Evolutionary conservation across 257 asterid genomes (phyloP).

Genomic region (Cynanchum wilfordii): DNA sequence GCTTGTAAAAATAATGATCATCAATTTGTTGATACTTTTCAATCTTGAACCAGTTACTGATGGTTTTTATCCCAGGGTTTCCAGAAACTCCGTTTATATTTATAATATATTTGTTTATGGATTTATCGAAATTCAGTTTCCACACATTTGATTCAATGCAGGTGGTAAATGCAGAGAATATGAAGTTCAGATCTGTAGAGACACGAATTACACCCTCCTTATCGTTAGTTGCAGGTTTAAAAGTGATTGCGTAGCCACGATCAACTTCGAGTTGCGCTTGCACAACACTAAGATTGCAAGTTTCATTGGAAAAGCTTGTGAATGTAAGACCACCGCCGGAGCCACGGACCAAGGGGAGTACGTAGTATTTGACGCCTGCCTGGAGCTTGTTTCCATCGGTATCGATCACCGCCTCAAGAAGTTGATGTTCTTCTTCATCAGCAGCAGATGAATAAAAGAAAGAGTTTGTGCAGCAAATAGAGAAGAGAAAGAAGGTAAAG

Average conservation of each 20-base stretch:
- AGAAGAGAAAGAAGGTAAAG: neutral
- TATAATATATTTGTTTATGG: neutral
- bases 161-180: neutral
- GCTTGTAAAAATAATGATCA: slow-evolving; percentile 6
- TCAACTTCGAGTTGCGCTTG: neutral
- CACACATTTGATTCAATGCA: slow-evolving; percentile 7
- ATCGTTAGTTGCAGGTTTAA: neutral
- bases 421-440: neutral
- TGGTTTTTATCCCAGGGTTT: neutral
- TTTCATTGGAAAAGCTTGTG: neutral
- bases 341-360: neutral
- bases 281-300: slow-evolving; percentile 6
- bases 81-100: slow-evolving; percentile 5
- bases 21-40: neutral
- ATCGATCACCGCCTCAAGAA: slow-evolving; percentile 9
- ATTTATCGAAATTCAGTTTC: neutral
- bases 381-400: slow-evolving; percentile 10
- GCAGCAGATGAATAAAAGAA: neutral
- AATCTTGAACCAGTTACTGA: slow-evolving; percentile 19
- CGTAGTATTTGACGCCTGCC: neutral
- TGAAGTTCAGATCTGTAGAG: slow-evolving; percentile 4
- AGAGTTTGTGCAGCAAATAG: neutral
- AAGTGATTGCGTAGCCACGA: neutral
- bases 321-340: neutral
- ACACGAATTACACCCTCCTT: neutral